Conservation (phyloP, 1,284 basidiomycete species). For the Ustilago nuda region DNA sequence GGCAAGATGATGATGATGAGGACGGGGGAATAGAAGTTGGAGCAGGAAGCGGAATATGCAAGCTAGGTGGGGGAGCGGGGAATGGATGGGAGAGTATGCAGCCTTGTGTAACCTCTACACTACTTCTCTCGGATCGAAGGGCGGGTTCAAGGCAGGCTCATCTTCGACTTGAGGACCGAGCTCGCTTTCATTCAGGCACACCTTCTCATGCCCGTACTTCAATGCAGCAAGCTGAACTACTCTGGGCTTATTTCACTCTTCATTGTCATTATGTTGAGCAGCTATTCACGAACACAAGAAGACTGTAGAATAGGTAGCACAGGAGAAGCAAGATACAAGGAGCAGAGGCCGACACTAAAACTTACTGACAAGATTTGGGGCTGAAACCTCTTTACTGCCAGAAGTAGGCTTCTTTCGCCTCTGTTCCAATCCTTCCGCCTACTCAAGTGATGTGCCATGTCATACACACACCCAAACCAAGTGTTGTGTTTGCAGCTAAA, state of each 20-base stretch:
- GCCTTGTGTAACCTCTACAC: slow-evolving; percentile 28
- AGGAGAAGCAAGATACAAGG: neutral
- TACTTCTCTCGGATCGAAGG: slow-evolving; percentile 1
- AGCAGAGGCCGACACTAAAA: slow-evolving; percentile 9
- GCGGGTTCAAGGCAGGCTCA: neutral
- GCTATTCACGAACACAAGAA: too few species aligned
- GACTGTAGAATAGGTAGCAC: neutral
- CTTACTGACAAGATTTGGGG: slow-evolving; percentile 8
- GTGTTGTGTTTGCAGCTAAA: neutral
- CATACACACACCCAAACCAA: neutral
- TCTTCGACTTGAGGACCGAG: neutral
- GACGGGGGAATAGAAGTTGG: slow-evolving; percentile 36
- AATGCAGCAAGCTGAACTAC: neutral
- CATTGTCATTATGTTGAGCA: neutral
- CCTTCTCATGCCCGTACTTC: neutral
- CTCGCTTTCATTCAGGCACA: neutral
- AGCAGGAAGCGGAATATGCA: slow-evolving; percentile 10
- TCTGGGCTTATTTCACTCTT: neutral
- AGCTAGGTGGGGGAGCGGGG: neutral
- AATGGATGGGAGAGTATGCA: slow-evolving; percentile 11
- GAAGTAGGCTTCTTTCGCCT: neutral
- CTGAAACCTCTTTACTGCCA: slow-evolving; percentile 5
- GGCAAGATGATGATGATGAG: slow-evolving; percentile 8
- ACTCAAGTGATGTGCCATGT: slow-evolving; percentile 6
- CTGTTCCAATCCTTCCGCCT: neutral